A percentile compares a stretch with the other conserved stretches of the same genome.
These are phyloP conservation scores for Vinca minor DNA, from an alignment of 257 asterid genomes.

Conservation along the genomic window DNA sequence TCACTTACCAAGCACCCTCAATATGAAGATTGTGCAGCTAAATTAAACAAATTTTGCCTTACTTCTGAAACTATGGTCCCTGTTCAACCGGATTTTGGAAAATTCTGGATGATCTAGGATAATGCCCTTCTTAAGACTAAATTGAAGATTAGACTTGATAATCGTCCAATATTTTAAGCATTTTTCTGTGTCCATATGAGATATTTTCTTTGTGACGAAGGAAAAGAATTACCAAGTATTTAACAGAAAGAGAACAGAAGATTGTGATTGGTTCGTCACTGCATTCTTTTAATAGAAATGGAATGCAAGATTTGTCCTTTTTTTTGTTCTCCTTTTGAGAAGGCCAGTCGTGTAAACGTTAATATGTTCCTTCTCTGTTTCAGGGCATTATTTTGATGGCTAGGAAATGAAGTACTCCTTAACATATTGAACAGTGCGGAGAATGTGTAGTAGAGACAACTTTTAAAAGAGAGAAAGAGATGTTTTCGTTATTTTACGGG, in stretches of 20 bases:
- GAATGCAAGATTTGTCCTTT: not conserved
- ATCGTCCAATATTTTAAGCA: not conserved
- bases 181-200: not conserved
- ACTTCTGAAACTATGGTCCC: too few species aligned
- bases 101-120: not conserved
- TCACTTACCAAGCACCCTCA: too few species aligned
- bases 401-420: conserved; percentile 1
- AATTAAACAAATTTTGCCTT: too few species aligned
- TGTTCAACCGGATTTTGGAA: not conserved
- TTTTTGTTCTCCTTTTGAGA: not conserved
- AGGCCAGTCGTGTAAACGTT: not conserved
- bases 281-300: not conserved
- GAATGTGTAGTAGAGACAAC: conserved; percentile 16
- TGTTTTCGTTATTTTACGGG: conserved; percentile 89
- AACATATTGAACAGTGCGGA: conserved; percentile 11
- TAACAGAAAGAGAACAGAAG: not conserved
- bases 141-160: not conserved
- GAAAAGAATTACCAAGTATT: too few species aligned
- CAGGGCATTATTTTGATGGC: conserved; percentile 14
- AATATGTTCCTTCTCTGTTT: conserved; percentile 5
- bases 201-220: not conserved
- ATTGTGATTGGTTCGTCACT: not conserved
- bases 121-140: not conserved
- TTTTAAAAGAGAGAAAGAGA: conserved; percentile 31
- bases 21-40: too few species aligned